Evolutionary conservation across 768 basidiomycete species (phyloP), one percentile per base, ranked within the genome.

Genomic region (Boletus rubescentipes): DNA sequence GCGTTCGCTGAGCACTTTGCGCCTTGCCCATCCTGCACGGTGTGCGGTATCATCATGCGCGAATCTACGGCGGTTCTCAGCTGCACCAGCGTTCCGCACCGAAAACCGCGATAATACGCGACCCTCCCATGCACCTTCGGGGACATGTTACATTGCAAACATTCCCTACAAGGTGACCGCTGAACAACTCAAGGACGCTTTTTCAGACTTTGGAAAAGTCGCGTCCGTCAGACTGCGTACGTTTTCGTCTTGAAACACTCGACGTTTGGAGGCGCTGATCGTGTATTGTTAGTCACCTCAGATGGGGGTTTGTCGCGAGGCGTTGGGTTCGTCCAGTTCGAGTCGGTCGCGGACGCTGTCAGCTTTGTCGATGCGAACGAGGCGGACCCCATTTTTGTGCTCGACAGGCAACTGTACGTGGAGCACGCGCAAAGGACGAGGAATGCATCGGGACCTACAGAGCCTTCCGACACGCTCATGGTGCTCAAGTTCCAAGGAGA

Each of bases 361-460:
- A 61, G 60, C 15, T 76, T 77, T 34, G 56, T 70, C 16, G 66
- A 75, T 5, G 72, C 76, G 10, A 53, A 61, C 29, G 30, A 18
- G 34, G 71, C 73, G 58, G 81, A 83, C 60, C 79, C 81, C 2
- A 62, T 84, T n/a, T 77, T 70, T 54, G 55, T 84, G 49, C 60
- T 72, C 21, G 79, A 77, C 58, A 77, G 83, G 35, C 72, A 77
- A 57, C 50, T 81, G 38, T 59, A 63, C 35, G 54, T 82, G 15
- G 70, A 77, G 57, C 81, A 72, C 52, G 75, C 79, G 7, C 53
- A 57, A 12, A 50, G 16, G 9, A 0, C 29, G 21, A 50, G 7
- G 42, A 29, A 21, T 21, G 14, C 0, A 12, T 4, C 23, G 15
- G 40, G 8, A n/a, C 47, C 54, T 5, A 38, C 15, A 3, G 56